Percentiles rank a stretch among this genome's conserved stretches.
Conservation (phyloP, 768 basidiomycete genomes). For the button mushroom (Agaricus bisporus) region DNA sequence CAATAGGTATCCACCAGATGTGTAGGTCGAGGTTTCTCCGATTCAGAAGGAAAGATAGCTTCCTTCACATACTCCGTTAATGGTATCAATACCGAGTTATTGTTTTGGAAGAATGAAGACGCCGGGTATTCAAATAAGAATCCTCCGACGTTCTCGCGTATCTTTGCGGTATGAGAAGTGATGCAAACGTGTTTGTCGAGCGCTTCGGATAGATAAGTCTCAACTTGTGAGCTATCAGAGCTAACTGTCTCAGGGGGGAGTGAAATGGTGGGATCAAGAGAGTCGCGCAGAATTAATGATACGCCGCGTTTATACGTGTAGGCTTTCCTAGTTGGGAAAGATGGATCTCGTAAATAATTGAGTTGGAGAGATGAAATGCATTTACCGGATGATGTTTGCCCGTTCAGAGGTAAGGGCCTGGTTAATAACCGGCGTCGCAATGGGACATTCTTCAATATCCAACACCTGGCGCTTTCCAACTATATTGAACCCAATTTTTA, state of each 20-base stretch:
- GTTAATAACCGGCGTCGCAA: constrained; percentile 80
- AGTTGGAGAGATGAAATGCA: constrained; percentile 5
- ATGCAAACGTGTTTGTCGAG: constrained; percentile 69
- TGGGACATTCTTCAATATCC: constrained; percentile 98
- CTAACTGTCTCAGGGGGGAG: background rate
- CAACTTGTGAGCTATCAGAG: constrained; percentile 12
- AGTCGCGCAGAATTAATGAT: constrained; percentile 87
- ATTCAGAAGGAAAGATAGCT: constrained; percentile 48
- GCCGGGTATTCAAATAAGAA: constrained; percentile 81
- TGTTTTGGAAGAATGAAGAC: constrained; percentile 97
- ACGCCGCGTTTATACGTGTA: constrained; percentile 80
- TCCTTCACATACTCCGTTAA: constrained; percentile 80
- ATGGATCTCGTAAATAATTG: background rate
- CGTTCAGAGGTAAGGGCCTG: constrained; percentile 55
- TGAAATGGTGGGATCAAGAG: constrained; percentile 31
- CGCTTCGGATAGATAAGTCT: constrained; percentile 30
- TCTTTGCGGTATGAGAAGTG: constrained; percentile 71
- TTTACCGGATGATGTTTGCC: constrained; percentile 62
- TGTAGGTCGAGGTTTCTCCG: constrained; percentile 29
- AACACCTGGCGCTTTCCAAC: constrained; percentile 68
- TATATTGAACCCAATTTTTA: constrained; percentile 86
- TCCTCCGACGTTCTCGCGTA: constrained; percentile 81
- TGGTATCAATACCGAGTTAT: constrained; percentile 84
- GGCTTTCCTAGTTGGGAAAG: constrained; percentile 52
- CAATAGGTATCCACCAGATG: constrained; percentile 97